These are phyloP conservation scores for Candida sonorensis DNA, from an alignment of 805 yeast species.

Conservation along the genomic window DNA sequence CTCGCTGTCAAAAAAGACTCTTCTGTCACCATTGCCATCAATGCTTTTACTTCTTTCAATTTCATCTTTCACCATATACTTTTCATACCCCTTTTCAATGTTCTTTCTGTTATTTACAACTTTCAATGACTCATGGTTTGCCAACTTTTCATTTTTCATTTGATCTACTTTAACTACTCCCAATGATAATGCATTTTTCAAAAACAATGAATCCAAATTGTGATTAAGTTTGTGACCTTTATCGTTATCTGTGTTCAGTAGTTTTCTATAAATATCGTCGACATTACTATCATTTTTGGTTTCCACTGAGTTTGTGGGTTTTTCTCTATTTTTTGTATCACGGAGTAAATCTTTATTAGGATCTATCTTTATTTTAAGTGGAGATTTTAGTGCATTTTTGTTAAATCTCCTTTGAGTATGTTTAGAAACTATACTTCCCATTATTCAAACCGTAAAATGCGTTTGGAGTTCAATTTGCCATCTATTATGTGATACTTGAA, in stretches of 20 bases:
- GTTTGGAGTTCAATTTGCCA: conserved; percentile 23
- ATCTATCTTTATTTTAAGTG: too few species aligned
- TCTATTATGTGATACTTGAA: conserved; percentile 2
- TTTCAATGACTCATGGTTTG: conserved; percentile 17
- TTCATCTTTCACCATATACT: conserved; percentile 6
- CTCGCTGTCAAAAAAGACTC: conserved; percentile 4
- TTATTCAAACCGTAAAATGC: too few species aligned
- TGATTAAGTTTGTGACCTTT: too few species aligned
- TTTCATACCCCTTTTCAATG: conserved; percentile 15
- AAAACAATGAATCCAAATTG: conserved; percentile 6
- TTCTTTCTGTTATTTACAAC: conserved; percentile 17
- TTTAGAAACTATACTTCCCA: too few species aligned
- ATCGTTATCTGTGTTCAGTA: too few species aligned
- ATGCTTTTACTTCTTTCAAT: conserved; percentile 1
- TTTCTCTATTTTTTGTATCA: too few species aligned
- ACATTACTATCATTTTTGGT: too few species aligned
- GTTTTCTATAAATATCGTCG: too few species aligned
- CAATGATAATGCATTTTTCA: conserved; percentile 17
- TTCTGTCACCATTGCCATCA: conserved; percentile 3
- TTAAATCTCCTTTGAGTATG: too few species aligned
- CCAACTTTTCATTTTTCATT: conserved; percentile 3
- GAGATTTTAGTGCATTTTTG: too few species aligned
- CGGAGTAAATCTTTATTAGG: too few species aligned
- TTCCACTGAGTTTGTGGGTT: too few species aligned
- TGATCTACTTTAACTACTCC: conserved; percentile 20